Evolutionary conservation across 2,329 filamentous ascomycete genomes (phyloP).

Genomic region (Gnomoniopsis smithogilvyi): DNA sequence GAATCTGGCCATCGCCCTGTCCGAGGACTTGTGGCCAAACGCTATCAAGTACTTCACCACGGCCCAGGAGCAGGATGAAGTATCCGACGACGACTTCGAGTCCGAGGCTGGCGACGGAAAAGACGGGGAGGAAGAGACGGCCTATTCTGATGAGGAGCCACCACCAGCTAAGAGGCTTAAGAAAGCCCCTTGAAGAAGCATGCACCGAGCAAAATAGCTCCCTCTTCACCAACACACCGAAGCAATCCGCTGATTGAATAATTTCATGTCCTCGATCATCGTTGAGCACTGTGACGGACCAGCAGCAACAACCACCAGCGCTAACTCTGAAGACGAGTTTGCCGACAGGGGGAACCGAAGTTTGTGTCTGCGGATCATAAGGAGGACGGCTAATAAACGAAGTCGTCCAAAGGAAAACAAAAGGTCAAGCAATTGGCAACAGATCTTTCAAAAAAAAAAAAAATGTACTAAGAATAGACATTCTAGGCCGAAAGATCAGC

Average conservation of each 20-base stretch:
- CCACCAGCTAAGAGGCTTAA: slow-evolving; percentile 41
- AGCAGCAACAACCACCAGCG: not conserved
- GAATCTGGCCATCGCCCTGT: slow-evolving; percentile 73
- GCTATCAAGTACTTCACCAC: slow-evolving; percentile 87
- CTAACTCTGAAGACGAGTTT: not conserved
- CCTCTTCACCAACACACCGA: not conserved
- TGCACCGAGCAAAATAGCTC: not conserved
- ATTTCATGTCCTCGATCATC: not conserved
- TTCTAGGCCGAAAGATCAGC: not conserved
- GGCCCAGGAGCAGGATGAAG: slow-evolving; percentile 66
- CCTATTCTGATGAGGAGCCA: slow-evolving; percentile 8
- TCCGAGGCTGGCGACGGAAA: slow-evolving; percentile 50
- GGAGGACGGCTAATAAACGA: not conserved
- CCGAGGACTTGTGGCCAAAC: slow-evolving; percentile 84
- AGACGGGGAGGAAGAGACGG: slow-evolving; percentile 29
- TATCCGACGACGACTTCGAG: slow-evolving; percentile 70
- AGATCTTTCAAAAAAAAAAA: not conserved
- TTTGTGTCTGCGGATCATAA: not conserved
- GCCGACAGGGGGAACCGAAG: not conserved
- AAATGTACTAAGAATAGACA: slow-evolving; percentile 12
- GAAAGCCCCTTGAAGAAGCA: slow-evolving; percentile 23
- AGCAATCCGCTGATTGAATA: not conserved
- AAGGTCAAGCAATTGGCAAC: not conserved
- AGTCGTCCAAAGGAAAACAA: not conserved
- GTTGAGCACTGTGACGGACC: not conserved